Evolutionary conservation across 2,329 filamentous ascomycete species (phyloP).

Genomic region (Verticillium klebahnii): DNA sequence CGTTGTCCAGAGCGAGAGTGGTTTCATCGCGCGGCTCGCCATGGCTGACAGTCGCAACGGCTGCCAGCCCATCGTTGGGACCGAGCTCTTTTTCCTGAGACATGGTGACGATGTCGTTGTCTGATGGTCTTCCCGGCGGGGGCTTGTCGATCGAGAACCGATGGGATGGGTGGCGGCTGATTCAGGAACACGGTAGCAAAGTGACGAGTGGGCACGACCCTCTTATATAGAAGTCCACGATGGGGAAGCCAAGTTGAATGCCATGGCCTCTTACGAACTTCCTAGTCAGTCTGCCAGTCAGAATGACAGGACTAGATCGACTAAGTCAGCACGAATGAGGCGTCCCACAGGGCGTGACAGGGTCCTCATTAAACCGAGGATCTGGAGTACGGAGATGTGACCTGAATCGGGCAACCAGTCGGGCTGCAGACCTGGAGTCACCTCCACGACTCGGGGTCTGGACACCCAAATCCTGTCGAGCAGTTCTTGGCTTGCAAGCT

Average conservation of each 20-base stretch:
- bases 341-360: not conserved
- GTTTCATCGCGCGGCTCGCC: constrained; percentile 6
- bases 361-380: not conserved
- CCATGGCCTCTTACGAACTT: not conserved
- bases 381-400: constrained; percentile 2
- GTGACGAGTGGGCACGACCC: not conserved
- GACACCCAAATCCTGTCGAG: not conserved
- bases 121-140: not conserved
- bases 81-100: constrained; percentile 5
- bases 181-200: not conserved
- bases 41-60: constrained; percentile 8
- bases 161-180: not conserved
- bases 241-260: not conserved
- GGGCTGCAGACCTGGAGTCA: not conserved
- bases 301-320: not conserved
- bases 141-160: not conserved
- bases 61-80: constrained; percentile 1
- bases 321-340: not conserved
- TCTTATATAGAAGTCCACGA: not conserved
- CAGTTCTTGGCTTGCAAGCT: not conserved
- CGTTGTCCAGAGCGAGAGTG: constrained; percentile 12
- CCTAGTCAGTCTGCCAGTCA: not conserved
- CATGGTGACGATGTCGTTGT: constrained; percentile 3
- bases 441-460: not conserved
- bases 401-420: constrained; percentile 1